phyloP scores from a whole-genome alignment of 768 basidiomycete species.

The Leccinum truebloodii region DNA sequence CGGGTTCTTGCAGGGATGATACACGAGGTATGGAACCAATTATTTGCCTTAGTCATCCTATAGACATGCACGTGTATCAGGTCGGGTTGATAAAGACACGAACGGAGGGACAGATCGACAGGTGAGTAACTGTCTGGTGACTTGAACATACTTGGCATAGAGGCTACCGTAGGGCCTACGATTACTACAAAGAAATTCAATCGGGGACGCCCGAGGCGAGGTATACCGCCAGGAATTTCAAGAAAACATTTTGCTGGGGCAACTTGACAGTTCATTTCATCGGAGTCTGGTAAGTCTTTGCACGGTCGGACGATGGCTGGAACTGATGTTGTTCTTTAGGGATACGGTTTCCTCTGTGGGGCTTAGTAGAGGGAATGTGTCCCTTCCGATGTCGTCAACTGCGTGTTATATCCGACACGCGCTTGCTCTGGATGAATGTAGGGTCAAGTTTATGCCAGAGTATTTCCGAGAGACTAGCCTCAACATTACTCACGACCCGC shows the following conservation, averaged over 20 bases:
- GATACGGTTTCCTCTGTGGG: slow-evolving; percentile 51
- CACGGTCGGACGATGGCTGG: background rate
- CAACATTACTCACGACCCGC: slow-evolving; percentile 5
- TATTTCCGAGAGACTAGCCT: slow-evolving; percentile 23
- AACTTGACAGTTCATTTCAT: slow-evolving; percentile 31
- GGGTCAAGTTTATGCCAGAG: background rate
- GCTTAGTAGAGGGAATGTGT: slow-evolving; percentile 41
- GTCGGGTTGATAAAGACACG: background rate
- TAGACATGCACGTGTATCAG: background rate
- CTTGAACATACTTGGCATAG: background rate
- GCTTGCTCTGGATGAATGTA: background rate
- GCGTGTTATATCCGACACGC: slow-evolving; percentile 27
- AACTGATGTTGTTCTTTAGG: slow-evolving; percentile 27
- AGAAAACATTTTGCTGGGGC: background rate
- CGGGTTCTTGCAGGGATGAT: background rate
- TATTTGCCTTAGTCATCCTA: background rate
- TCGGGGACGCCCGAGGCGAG: background rate
- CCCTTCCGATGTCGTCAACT: slow-evolving; percentile 52
- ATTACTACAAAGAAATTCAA: background rate
- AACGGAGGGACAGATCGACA: background rate
- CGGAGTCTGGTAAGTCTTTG: slow-evolving; percentile 44
- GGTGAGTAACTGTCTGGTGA: background rate
- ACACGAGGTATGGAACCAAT: background rate
- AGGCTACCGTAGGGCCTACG: background rate
- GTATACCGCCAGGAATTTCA: background rate